These are phyloP conservation scores for Funneliformis geosporum DNA, from an alignment of 192 early-diverging fungal genomes.

Conservation along the genomic window DNA sequence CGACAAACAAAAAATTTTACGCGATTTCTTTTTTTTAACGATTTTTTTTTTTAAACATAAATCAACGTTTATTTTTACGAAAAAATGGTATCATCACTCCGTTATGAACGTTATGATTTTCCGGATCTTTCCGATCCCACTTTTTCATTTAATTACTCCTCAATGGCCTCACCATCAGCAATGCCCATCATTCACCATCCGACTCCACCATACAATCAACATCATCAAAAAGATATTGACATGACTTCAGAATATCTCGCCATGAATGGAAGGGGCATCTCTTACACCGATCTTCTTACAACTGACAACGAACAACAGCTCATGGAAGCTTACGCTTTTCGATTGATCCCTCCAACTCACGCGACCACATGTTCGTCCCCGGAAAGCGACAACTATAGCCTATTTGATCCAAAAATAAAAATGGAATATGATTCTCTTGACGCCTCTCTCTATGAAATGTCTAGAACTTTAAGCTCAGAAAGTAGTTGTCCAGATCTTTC, in stretches of 20 bases:
- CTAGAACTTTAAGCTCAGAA: neutral
- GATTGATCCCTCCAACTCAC: neutral
- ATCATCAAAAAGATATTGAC: neutral
- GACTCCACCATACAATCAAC: neutral
- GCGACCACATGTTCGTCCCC: neutral
- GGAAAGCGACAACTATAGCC: neutral
- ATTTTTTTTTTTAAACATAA: no score
- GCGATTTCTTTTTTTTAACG: no score
- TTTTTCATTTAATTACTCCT: no score
- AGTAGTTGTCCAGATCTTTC: conserved; percentile 12
- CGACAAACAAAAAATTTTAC: no score
- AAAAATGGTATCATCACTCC: no score
- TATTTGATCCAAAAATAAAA: conserved; percentile 28
- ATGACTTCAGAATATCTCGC: neutral
- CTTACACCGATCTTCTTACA: conserved; percentile 13
- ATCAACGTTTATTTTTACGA: no score
- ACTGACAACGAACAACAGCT: neutral
- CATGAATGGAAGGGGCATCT: neutral
- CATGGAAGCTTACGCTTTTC: neutral
- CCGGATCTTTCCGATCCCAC: no score
- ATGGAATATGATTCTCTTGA: neutral
- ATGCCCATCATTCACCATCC: neutral
- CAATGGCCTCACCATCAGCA: no score
- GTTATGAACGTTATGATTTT: no score
- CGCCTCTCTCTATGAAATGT: neutral